Conservation (phyloP, 2,329 filamentous ascomycete species). For the Corniculantispora saksenae region DNA sequence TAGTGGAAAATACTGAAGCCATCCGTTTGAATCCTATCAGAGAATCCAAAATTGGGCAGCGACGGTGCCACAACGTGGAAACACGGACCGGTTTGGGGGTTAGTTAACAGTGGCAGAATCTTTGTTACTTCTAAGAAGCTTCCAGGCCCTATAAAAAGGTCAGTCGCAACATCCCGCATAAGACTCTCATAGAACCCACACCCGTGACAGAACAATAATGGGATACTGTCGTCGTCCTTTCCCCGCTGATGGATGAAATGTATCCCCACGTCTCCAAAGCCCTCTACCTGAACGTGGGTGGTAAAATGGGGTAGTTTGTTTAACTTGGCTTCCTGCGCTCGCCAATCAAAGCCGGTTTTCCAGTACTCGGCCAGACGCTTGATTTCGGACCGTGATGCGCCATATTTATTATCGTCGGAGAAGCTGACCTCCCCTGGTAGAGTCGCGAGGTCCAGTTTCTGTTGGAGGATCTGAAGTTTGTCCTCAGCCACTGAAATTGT, state of each 20-base stretch:
- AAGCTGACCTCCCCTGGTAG: slow-evolving; percentile 26
- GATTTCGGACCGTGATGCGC: slow-evolving; percentile 34
- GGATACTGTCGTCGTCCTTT: slow-evolving; percentile 54
- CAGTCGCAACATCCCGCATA: background rate
- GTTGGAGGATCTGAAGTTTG: background rate
- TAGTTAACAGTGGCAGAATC: slow-evolving; percentile 52
- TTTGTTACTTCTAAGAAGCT: slow-evolving; percentile 68
- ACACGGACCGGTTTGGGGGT: slow-evolving; percentile 34
- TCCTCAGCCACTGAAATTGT: no score
- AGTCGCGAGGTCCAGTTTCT: slow-evolving; percentile 2
- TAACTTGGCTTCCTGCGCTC: slow-evolving; percentile 57
- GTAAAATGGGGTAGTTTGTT: slow-evolving; percentile 62
- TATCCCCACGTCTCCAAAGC: slow-evolving; percentile 59
- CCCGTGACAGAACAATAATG: slow-evolving; percentile 68
- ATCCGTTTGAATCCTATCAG: slow-evolving; percentile 29
- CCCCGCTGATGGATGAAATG: slow-evolving; percentile 65
- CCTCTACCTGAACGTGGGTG: slow-evolving; percentile 53
- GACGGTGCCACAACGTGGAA: slow-evolving; percentile 62
- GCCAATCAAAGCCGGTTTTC: slow-evolving; percentile 60
- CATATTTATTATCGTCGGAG: slow-evolving; percentile 35
- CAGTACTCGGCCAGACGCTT: slow-evolving; percentile 39
- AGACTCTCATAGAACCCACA: slow-evolving; percentile 40
- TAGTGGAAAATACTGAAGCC: slow-evolving; percentile 38
- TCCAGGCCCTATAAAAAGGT: slow-evolving; percentile 56
- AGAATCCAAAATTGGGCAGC: slow-evolving; percentile 54